A percentile compares a stretch with the other conserved stretches of the same genome.
These are phyloP conservation scores for Trichoderma asperelloides DNA, from an alignment of 495 filamentous ascomycete species.

Conservation along the genomic window DNA sequence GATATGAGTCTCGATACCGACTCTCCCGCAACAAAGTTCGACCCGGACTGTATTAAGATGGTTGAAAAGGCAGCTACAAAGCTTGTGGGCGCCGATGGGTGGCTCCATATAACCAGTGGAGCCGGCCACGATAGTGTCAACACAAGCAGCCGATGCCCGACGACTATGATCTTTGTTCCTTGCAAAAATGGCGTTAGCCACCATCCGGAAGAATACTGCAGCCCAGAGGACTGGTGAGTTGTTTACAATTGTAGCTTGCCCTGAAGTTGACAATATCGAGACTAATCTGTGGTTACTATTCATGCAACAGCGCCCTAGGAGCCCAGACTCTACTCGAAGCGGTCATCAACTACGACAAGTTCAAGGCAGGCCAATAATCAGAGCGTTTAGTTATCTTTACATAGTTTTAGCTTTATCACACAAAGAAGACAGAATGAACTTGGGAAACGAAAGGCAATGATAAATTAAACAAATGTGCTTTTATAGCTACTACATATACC, in stretches of 20 bases:
- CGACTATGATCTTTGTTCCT: slow-evolving; percentile 44
- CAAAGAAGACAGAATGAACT: too few relatives aligned
- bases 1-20: slow-evolving; percentile 53
- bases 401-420: too few relatives aligned
- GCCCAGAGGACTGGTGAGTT: slow-evolving; percentile 28
- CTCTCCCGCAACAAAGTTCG: slow-evolving; percentile 59
- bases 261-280: not conserved
- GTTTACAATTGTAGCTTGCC: not conserved
- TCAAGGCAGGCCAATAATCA: not conserved
- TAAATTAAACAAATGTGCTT: too few relatives aligned
- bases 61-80: slow-evolving; percentile 51
- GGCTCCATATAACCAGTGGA: slow-evolving; percentile 42
- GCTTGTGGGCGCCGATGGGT: slow-evolving; percentile 15
- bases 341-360: slow-evolving; percentile 3
- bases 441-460: too few relatives aligned
- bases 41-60: slow-evolving; percentile 58
- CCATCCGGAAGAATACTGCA: slow-evolving; percentile 40
- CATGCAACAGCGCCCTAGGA: not conserved
- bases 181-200: slow-evolving; percentile 39
- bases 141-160: slow-evolving; percentile 30
- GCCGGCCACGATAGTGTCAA: slow-evolving; percentile 52
- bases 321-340: slow-evolving; percentile 3
- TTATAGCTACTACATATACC: too few relatives aligned
- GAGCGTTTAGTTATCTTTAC: not conserved
- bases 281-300: not conserved